Conservation (phyloP, 495 filamentous ascomycete species). For the Trichoderma orchidacearum region DNA sequence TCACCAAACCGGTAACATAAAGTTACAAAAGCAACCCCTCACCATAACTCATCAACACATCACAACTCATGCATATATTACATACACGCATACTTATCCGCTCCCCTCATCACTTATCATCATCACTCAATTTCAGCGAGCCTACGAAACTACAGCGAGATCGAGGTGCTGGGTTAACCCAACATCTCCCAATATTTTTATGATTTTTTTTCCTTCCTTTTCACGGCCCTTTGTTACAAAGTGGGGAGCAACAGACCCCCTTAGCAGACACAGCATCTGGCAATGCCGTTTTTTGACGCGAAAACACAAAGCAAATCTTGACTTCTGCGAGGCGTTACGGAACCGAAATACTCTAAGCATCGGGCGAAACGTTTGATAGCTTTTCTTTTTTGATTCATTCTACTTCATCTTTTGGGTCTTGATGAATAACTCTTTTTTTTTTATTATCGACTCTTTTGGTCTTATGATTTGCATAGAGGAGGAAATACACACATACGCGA, state of each 20-base stretch:
- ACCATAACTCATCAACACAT: neutral
- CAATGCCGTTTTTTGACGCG: neutral
- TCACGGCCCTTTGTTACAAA: neutral
- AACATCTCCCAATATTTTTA: neutral
- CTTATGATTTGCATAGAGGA: neutral
- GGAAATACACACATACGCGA: neutral
- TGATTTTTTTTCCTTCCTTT: neutral
- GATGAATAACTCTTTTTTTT: neutral
- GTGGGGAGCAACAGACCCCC: neutral
- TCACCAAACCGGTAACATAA: neutral
- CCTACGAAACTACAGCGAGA: neutral
- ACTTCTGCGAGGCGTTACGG: neutral
- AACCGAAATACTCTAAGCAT: neutral
- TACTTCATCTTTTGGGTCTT: neutral
- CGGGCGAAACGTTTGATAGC: neutral
- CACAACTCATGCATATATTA: neutral
- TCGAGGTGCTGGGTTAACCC: neutral
- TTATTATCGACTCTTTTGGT: neutral
- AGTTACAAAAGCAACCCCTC: too few relatives aligned
- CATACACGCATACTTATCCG: neutral
- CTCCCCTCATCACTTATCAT: neutral
- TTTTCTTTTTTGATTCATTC: neutral
- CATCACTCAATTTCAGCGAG: neutral
- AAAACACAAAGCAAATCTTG: neutral
- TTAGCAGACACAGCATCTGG: neutral